Base-by-base conservation (phyloP, 1,284 basidiomycete species). In the Volvariella surrecta region DNA sequence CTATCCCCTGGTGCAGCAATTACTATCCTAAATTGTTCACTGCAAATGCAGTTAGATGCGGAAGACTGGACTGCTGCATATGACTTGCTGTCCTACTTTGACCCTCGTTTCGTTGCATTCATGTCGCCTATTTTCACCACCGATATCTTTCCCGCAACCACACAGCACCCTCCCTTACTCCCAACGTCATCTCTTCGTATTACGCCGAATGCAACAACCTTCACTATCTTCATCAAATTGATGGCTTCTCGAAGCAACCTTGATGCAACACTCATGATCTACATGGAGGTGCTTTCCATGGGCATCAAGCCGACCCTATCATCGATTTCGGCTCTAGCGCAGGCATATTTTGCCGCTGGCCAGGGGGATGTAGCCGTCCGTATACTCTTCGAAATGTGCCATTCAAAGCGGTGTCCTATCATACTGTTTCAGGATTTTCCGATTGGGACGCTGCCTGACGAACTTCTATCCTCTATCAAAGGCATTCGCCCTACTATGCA, bases 181-280 rank as follows among this genome's bases (percentile, higher is more conserved):
- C 19, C 30, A 24, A 31, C 24, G 15, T 31, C 39, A 37, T 24
- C 30, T 43, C 18, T 24, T 16, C 6, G 34, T 8, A 42, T 48
- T 74, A 21, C 45, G 34, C 75, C 79, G 15, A 72, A 82, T 51
- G 65, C 71, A 4, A 64, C 66, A 8, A 88, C 84, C 1, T 83
- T 76, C 60, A 73, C 75, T 8, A 73, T 81, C 22, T 67, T 84
- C 48, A 72, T 86, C 55, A 72, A 78, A 52, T 68, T 77, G 50
- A 58, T 78, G 41, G 70, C 72, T n/a, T 59, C 53, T 15, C 62
- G 61, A 32, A 59, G 60, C 24, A 68, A 79, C 50, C 58, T 76
- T 17, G 46, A 61, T n/a, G 64, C 65, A 34, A 68, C 74, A 7
- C 54, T 73, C 39, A 55, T 59, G 20, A 58, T 82, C 32, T 59